A percentile compares a stretch with the other conserved stretches of the same genome.
Evolutionary conservation across 192 early-diverging fungal species (phyloP).

Genomic region (Rhizophagus clarus): DNA sequence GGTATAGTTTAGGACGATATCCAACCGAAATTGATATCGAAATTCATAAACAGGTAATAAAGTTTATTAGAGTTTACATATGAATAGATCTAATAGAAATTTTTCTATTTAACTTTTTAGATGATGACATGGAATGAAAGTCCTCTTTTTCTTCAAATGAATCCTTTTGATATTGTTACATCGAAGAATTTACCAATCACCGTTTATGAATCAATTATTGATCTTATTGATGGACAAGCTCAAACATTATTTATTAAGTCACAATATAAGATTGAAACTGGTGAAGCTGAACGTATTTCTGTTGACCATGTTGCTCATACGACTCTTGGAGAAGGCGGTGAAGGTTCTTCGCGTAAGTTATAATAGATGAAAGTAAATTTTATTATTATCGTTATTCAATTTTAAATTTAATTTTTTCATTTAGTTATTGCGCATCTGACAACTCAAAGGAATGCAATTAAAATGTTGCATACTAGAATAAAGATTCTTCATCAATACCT

Average conservation of each 20-base stretch:
- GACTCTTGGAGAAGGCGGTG: slow-evolving; percentile 53
- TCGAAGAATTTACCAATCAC: slow-evolving; percentile 72
- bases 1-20: slow-evolving; percentile 72
- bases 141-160: slow-evolving; percentile 73
- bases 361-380: neutral
- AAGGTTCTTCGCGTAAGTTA: slow-evolving; percentile 57
- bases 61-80: neutral
- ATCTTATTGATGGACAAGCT: slow-evolving; percentile 57
- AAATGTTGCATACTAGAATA: slow-evolving; percentile 77
- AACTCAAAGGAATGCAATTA: slow-evolving; percentile 77
- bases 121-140: slow-evolving; percentile 74
- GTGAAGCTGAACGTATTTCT: slow-evolving; percentile 86
- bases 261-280: slow-evolving; percentile 78
- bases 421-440: slow-evolving; percentile 71
- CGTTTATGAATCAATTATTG: slow-evolving; percentile 79
- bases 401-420: slow-evolving; percentile 8
- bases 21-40: slow-evolving; percentile 66
- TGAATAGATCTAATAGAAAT: neutral
- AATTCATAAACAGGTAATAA: slow-evolving; percentile 72
- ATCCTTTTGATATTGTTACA: slow-evolving; percentile 54
- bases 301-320: slow-evolving; percentile 83
- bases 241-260: slow-evolving; percentile 65
- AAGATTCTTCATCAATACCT: slow-evolving; percentile 73
- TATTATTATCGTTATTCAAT: neutral
- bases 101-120: slow-evolving; percentile 41